Conservation (phyloP, 106 monocot species). For the Agapanthus africanus region DNA sequence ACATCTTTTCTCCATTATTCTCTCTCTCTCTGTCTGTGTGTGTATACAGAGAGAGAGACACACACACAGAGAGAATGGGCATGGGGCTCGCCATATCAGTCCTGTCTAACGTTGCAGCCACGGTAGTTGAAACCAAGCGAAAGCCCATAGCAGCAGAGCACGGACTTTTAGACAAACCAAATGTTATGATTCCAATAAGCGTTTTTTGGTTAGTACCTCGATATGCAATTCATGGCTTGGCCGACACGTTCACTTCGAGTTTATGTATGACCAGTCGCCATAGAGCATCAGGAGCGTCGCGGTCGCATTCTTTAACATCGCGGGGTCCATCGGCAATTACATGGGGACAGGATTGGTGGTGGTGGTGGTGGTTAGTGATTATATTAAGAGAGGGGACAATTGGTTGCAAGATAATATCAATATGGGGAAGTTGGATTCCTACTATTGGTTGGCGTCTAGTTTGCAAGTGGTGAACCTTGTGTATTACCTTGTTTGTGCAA, state of each 20-base stretch:
- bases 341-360: slow-evolving; percentile 21
- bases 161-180: no score
- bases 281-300: slow-evolving; percentile 40
- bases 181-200: slow-evolving; percentile 17
- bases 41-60: no score
- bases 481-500: slow-evolving; percentile 7
- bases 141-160: slow-evolving; percentile 8
- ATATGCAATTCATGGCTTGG: slow-evolving; percentile 21
- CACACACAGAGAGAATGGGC: slow-evolving; percentile 26
- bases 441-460: slow-evolving; percentile 15
- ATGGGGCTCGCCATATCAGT: slow-evolving; percentile 27
- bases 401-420: slow-evolving; percentile 27
- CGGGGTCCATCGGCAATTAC: slow-evolving; percentile 22
- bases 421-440: slow-evolving; percentile 25
- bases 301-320: slow-evolving; percentile 27
- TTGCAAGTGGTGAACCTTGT: slow-evolving; percentile 11
- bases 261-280: slow-evolving; percentile 31
- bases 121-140: slow-evolving; percentile 24
- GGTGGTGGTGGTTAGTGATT: slow-evolving; percentile 17
- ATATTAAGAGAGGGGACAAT: slow-evolving; percentile 5
- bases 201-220: slow-evolving; percentile 43
- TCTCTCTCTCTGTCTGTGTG: no score
- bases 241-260: slow-evolving; percentile 28
- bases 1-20: no score
- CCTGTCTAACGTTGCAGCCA: slow-evolving; percentile 12